A percentile compares a stretch with the other conserved stretches of the same genome.
phyloP scores from a whole-genome alignment of 192 early-diverging fungal species.

The Coemansia sp. region DNA sequence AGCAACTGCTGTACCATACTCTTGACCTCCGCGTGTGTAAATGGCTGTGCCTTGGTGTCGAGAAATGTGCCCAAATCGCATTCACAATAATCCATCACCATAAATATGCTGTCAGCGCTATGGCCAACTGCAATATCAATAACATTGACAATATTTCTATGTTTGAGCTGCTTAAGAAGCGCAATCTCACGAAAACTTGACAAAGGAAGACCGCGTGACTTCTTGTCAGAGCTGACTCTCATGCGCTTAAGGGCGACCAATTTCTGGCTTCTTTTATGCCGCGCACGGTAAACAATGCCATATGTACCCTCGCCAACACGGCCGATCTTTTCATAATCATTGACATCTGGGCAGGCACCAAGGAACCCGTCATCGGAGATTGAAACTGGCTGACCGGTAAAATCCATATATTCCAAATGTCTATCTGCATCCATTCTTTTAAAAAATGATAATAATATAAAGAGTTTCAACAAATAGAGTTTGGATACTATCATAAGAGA shows the following conservation, averaged over 20 bases:
- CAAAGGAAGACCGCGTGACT: conserved; percentile 60
- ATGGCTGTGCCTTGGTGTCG: conserved; percentile 23
- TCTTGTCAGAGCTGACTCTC: conserved; percentile 53
- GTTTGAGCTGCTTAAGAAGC: conserved; percentile 61
- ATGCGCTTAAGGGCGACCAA: conserved; percentile 65
- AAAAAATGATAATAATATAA: neutral
- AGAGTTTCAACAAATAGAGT: neutral
- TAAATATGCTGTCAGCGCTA: conserved; percentile 72
- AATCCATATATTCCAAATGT: conserved; percentile 13
- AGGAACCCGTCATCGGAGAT: conserved; percentile 52
- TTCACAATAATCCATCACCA: conserved; percentile 91
- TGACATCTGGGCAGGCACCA: conserved; percentile 74
- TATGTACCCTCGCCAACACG: conserved; percentile 91
- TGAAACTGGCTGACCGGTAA: conserved; percentile 13
- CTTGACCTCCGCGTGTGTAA: conserved; percentile 53
- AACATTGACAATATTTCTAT: conserved; percentile 72
- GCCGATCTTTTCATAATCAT: conserved; percentile 85
- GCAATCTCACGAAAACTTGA: conserved; percentile 76
- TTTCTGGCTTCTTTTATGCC: conserved; percentile 46
- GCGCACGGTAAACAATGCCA: conserved; percentile 82
- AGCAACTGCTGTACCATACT: conserved; percentile 74
- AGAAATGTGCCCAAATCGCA: conserved; percentile 41
- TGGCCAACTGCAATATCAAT: conserved; percentile 69
- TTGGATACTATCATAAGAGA: too few relatives aligned
- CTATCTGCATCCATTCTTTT: neutral